These are phyloP conservation scores for Xylariaceae sp. DNA, from an alignment of 2,329 filamentous ascomycete genomes.

Conservation along the genomic window DNA sequence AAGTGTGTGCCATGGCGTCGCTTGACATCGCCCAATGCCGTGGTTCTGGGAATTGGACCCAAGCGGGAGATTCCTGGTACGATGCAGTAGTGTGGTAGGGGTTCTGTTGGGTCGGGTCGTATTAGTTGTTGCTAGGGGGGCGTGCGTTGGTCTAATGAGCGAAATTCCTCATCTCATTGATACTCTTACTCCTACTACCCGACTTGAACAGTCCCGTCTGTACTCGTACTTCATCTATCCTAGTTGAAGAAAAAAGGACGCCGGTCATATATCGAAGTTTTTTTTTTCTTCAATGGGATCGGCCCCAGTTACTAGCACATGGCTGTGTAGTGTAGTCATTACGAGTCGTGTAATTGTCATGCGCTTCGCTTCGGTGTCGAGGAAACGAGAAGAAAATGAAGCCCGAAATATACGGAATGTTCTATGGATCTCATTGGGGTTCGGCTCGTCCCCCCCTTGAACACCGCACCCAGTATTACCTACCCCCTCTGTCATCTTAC, in stretches of 20 bases:
- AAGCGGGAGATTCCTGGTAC: slow-evolving; percentile 10
- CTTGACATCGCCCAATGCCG: slow-evolving; percentile 20
- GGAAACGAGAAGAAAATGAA: background rate
- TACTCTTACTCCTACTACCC: background rate
- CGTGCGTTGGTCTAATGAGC: background rate
- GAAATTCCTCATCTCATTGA: slow-evolving; percentile 1
- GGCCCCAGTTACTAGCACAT: too few species aligned
- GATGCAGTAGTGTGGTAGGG: slow-evolving; percentile 6
- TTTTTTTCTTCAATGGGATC: too few species aligned
- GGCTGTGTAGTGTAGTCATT: too few species aligned
- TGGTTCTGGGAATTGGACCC: slow-evolving; percentile 17
- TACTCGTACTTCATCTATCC: too few species aligned
- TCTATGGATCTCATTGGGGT: background rate
- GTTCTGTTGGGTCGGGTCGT: background rate
- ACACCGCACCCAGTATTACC: background rate
- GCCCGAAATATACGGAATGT: background rate
- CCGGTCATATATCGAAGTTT: too few species aligned
- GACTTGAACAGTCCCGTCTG: too few species aligned
- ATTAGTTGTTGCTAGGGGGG: too few species aligned
- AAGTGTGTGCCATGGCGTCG: slow-evolving; percentile 9
- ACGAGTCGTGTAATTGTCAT: too few species aligned
- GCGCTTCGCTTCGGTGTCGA: background rate
- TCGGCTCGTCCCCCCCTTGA: background rate
- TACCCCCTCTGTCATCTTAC: too few species aligned
- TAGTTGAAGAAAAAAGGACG: too few species aligned